Evolutionary conservation across 495 filamentous ascomycete genomes (phyloP), one percentile per base, ranked within the genome.

Genomic region (Collariella sp.): DNA sequence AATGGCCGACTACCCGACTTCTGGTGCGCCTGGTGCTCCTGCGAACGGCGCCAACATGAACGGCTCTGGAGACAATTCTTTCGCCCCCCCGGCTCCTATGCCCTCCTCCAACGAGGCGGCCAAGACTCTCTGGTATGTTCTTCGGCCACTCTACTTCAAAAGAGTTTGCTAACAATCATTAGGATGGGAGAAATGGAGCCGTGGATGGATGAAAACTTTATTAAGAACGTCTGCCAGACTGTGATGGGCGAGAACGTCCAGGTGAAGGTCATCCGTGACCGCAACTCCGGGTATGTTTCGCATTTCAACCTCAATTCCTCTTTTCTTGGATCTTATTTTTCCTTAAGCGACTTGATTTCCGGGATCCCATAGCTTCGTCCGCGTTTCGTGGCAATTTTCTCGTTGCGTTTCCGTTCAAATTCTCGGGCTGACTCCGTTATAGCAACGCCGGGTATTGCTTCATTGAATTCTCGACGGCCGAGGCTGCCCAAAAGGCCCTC

Each of bases 391-490:
- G 3, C 22, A 1, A 2, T 23, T n/a, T 23, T n/a, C 34, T 13
- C 24, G 10, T n/a, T 1, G 16, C 12, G 9, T 23, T 41, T 13
- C 19, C 18, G 6, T 16, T 6, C 4, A 16, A 42, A 6, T 20
- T 20, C 7, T 3, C 13, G 3, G 6, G n/a, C 34, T 54, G 35
- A 55, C 45, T 0, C 29, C 23, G 3, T 23, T 3, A 18, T 70
- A 97, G 93, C 62, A 97, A 96, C 70, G 93, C 93, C 52, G 93
- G 93, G 45, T 99, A 99, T 71, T 99, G 93, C 74, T 99, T 99
- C 72, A 86, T 97, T 60, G 93, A 99, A 68, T 99, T 99, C 64
- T 59, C 82, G 46, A 85, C 76, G 63, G 76, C 91, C 4, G 87
- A 87, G 18, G 90, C 89, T 56, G 93, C 93, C 29, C 84, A 83